Evolutionary conservation across 2,329 filamentous ascomycete species (phyloP), one percentile per base, ranked within the genome.

Genomic region (Hypoxylon sp.): DNA sequence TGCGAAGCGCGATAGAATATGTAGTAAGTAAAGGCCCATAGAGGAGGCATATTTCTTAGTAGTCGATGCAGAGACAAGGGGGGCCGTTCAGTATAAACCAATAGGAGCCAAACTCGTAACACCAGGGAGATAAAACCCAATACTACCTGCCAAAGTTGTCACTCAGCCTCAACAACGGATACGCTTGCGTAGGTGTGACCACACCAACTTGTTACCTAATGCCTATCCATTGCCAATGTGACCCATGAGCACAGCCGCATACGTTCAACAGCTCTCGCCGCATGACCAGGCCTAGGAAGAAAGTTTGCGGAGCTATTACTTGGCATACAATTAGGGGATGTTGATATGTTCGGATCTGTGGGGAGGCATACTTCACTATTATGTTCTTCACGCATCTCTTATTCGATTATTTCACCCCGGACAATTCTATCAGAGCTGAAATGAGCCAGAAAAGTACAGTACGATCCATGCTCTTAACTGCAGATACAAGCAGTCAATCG

Each of bases 141-240:
- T 72, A 50, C 66, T 68, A 72, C 71, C 71, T 73, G 67, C 71
- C 71, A 54, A 64, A 70, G 69, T 63, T 25, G 67, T 73, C 67
- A 44, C 69, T 73, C 67, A 73, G 71, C 71, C 69, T 73, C 71
- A 69, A 61, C 50, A 58, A 55, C 40, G 20, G 49, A 57, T 61
- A 37, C 42, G 25, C 27, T 48, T 54, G 33, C 13, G 53, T 58
- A 37, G 20, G 55, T 50, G 37, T 56, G 30, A 56, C 35, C 27
- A n/a, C 35, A 55, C 20, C 49, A 58, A 63, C 58, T 37, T 61
- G 61, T 68, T 68, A 72, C 66, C 57, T 55, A 56, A 66, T 61
- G 49, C 40, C 10, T 51, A 35, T 49, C 53, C 65, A 68, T 60
- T 55, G n/a, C 46, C 33, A 53, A 66, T 56, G 54, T 61, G 42